These are phyloP conservation scores for Lactarius sp. DNA, from an alignment of 768 basidiomycete species.

Conservation along the genomic window DNA sequence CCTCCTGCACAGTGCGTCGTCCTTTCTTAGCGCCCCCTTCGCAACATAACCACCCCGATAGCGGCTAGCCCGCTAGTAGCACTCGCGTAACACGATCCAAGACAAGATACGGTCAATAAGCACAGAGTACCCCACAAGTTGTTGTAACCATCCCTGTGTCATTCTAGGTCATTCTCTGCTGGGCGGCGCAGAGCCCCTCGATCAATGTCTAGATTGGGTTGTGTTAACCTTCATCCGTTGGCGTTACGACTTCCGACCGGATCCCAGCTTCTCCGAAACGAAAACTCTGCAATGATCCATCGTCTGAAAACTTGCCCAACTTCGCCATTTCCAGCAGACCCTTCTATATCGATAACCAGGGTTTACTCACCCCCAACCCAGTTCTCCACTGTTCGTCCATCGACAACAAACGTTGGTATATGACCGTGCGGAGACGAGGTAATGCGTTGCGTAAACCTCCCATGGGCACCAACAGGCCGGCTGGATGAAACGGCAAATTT, in stretches of 20 bases:
- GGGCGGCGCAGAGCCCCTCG: constrained; percentile 20
- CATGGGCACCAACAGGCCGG: constrained; percentile 4
- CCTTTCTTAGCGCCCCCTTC: constrained; percentile 13
- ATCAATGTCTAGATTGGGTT: constrained; percentile 15
- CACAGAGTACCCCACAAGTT: constrained; percentile 18
- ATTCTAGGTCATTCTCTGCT: constrained; percentile 12
- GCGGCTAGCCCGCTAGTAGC: constrained; percentile 11
- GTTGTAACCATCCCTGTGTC: constrained; percentile 15
- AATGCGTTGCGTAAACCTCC: constrained; percentile 13
- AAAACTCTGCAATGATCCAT: constrained; percentile 11
- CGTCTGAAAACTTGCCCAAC: constrained; percentile 13
- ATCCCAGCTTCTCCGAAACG: constrained; percentile 13
- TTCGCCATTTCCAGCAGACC: constrained; percentile 12
- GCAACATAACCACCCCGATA: constrained; percentile 19
- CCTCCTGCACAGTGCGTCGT: constrained; percentile 23
- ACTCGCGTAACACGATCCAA: constrained; percentile 2
- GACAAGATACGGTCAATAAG: background rate
- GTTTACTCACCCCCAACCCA: constrained; percentile 15
- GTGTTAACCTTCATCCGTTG: constrained; percentile 16
- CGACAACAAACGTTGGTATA: constrained; percentile 6
- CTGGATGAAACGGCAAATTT: background rate
- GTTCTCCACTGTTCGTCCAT: constrained; percentile 17
- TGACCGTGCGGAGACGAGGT: constrained; percentile 8
- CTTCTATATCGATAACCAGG: constrained; percentile 23
- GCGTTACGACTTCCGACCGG: constrained; percentile 12